phyloP scores from a whole-genome alignment of 2,329 filamentous ascomycete species.

The Paecilomyces sp. region DNA sequence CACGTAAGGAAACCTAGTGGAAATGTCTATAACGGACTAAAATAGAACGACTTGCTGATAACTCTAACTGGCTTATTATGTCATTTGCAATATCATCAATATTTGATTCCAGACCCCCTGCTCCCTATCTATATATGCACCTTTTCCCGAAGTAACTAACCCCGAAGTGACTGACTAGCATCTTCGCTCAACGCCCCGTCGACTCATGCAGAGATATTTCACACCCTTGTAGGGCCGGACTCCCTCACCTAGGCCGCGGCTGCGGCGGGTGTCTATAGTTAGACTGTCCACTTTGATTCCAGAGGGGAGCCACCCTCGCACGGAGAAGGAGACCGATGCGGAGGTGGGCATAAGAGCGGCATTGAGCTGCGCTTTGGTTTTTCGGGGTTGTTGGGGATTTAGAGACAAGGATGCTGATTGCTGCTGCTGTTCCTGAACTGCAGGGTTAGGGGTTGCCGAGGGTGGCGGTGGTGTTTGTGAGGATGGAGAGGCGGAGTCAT shows the following conservation, averaged over 20 bases:
- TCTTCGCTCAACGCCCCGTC: conserved; percentile 45
- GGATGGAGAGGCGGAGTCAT: conserved; percentile 8
- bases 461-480: conserved; percentile 9
- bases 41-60: too few species aligned
- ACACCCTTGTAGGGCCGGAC: conserved; percentile 97
- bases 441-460: conserved; percentile 1
- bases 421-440: conserved; percentile 9
- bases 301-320: conserved; percentile 59
- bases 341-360: conserved; percentile 74
- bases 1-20: too few species aligned
- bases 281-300: conserved; percentile 58
- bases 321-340: conserved; percentile 58
- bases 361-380: conserved; percentile 53
- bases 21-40: too few species aligned
- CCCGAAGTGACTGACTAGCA: conserved; percentile 8
- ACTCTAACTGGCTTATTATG: background rate
- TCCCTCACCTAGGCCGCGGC: conserved; percentile 74
- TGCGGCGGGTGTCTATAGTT: conserved; percentile 65
- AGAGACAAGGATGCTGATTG: conserved; percentile 17
- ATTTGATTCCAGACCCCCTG: background rate
- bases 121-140: background rate
- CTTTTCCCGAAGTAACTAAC: too few species aligned
- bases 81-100: background rate
- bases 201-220: conserved; percentile 79
- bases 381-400: conserved; percentile 12